Base-by-base conservation (phyloP, 2,329 filamentous ascomycete species). In the Botrytis medusae region DNA sequence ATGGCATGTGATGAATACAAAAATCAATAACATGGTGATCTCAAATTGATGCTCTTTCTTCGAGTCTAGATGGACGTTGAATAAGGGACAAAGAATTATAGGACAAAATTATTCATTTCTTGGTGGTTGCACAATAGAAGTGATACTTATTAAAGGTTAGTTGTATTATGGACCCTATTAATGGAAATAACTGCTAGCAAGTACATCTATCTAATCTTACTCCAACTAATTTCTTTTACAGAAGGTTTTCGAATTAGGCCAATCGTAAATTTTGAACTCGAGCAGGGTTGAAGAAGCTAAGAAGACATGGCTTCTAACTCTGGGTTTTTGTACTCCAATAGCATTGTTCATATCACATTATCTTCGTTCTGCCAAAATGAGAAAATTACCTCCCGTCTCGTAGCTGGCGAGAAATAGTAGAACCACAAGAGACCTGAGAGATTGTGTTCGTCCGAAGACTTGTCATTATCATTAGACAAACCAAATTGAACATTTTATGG, bases 341-440 rank as follows among this genome's bases (percentile, higher is more conserved):
- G 4, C 0, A 12, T 51, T 4, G 22, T 51, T n/a, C 22, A 4
- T 14, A 12, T 54, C 8, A 54, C 14, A 54, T 29, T 16, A 2
- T 29, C 9, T 18, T 18, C 2, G 16, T 29, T 18, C 14, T 29
- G 5, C 14, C 16, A 54, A 9, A 6, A n/a, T 29, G 25, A 18
- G 14, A 18, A 16, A 18, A 18, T n/a, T 18, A 1, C n/a, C 3
- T 29, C 6, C 2, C 8, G 3, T 22, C 4, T 2, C 18, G 6
- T 20, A 6, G 4, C 9, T 5, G 9, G 18, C 4, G 22, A 12
- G 1, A 12, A 32, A 18, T 18, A 3, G 29, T 8, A 59, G 16
- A 34, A 1, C 4, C 0, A 25, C 9, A 34, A 10, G 16, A 34
- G 18, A 22, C 9, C 10, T 60, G 0, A 60, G 18, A 22, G 18